Evolutionary conservation across 495 filamentous ascomycete species (phyloP).

Genomic region (Lindgomyces ingoldianus): DNA sequence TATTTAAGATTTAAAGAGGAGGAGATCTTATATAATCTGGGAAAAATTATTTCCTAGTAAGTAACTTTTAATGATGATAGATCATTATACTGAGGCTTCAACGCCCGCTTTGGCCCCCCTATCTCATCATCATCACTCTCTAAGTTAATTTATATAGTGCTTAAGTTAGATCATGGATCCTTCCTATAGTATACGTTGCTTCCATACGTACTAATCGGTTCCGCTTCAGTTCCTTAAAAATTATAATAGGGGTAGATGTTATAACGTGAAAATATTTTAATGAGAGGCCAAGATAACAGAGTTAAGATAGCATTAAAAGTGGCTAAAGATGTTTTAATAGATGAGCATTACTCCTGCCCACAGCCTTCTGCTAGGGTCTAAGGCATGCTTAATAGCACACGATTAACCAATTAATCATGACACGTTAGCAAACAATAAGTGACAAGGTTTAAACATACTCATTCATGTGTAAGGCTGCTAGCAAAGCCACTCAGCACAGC

Average conservation of each 20-base stretch:
- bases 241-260: background rate
- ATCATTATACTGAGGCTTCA: constrained; percentile 1
- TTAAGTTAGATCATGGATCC: background rate
- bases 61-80: background rate
- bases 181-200: background rate
- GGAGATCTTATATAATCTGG: constrained; percentile 11
- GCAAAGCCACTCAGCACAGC: constrained; percentile 24
- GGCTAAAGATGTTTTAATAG: background rate
- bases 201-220: background rate
- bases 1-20: constrained; percentile 7
- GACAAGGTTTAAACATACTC: constrained; percentile 23
- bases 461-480: constrained; percentile 21
- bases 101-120: background rate
- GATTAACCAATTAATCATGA: constrained; percentile 13
- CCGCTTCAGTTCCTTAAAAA: background rate
- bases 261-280: background rate
- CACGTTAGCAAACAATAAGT: constrained; percentile 26
- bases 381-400: background rate
- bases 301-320: background rate
- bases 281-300: background rate
- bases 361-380: background rate
- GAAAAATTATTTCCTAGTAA: constrained; percentile 1
- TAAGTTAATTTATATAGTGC: background rate
- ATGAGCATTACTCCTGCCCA: background rate
- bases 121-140: constrained; percentile 5